Evolutionary conservation across 2,329 filamentous ascomycete species (phyloP), one percentile per base, ranked within the genome.

Genomic region (Magnaporthiopsis rhizophila): DNA sequence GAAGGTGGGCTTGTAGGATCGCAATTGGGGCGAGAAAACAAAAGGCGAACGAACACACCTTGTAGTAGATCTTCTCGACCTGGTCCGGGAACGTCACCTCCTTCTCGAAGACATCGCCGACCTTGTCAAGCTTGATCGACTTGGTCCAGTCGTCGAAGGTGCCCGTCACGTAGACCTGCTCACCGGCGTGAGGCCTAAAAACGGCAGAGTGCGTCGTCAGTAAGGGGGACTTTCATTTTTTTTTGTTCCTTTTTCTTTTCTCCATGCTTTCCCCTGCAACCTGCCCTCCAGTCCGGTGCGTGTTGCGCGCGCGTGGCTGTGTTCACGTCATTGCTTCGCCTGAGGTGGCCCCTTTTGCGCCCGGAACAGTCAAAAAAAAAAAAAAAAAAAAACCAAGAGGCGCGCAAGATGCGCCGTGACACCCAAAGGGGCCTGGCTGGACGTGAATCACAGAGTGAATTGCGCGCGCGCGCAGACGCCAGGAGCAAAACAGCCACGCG

Each of bases 61-160:
- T 99, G 87, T 97, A 99, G 74, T 89, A 88, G 70, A 96, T 89
- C 80, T 95, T 97, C 68, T 88, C 80, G 61, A 81, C 79, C 21
- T 81, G 78, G 64, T 85, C 80, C 62, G 89, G 81, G 45, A 98
- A 82, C 63, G 85, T 80, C 66, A 99, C 92, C 45, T 86, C 86
- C 82, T 97, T 97, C 77, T 89, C 83, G 77, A 96, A 96, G 71
- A 83, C 71, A 68, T 86, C 81, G 73, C 84, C 89, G 57, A 86
- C 83, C 79, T 91, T 92, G 61, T 92, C 87, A 65, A 99, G 84
- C 80, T 90, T 86, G 75, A 94, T 86, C 65, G 87, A 92, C 82
- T 95, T 94, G 69, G 85, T 84, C 95, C 95, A 99, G 79, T 91
- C 85, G 79, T 98, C 94, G 75, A 98, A 98, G 68, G 91, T 94